A percentile compares a stretch with the other conserved stretches of the same genome.
phyloP scores from a whole-genome alignment of 148 eudicot species.

The Pharnaceum exiguum region DNA sequence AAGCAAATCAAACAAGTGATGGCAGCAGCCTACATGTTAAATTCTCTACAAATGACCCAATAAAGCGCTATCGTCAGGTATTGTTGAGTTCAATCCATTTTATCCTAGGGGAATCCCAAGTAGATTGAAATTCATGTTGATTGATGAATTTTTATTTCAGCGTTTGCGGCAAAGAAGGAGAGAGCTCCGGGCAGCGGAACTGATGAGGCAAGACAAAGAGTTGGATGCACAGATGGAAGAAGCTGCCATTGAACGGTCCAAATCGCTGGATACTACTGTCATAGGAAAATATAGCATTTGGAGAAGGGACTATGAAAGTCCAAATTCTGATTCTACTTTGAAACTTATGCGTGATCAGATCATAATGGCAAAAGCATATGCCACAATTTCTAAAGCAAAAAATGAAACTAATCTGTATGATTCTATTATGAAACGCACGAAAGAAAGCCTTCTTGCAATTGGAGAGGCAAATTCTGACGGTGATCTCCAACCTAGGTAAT shows the following conservation, averaged over 20 bases:
- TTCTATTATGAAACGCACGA: constrained; percentile 60
- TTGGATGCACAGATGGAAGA: constrained; percentile 60
- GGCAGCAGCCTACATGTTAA: constrained; percentile 23
- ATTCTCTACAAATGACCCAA: constrained; percentile 45
- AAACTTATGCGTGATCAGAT: constrained; percentile 97
- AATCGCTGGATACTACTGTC: constrained; percentile 63
- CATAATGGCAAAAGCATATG: constrained; percentile 97
- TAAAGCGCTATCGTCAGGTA: constrained; percentile 79
- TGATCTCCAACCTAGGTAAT: constrained; percentile 79
- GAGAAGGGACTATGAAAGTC: constrained; percentile 87
- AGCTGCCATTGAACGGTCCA: constrained; percentile 79
- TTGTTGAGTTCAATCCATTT: constrained; percentile 2
- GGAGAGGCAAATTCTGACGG: constrained; percentile 82
- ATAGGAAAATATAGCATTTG: constrained; percentile 87
- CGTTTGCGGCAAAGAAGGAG: constrained; percentile 65
- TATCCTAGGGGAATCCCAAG: not conserved
- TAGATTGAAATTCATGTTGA: not conserved
- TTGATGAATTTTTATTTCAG: constrained; percentile 30
- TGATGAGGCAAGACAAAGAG: constrained; percentile 61
- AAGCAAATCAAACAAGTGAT: constrained; percentile 34
- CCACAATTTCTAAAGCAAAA: constrained; percentile 79
- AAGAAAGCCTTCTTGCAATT: constrained; percentile 53
- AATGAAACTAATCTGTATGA: constrained; percentile 63
- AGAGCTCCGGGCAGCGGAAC: constrained; percentile 62
- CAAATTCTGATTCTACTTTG: constrained; percentile 85